These are phyloP conservation scores for Iberis pinnata DNA, from an alignment of 345 rosid species.

Conservation along the genomic window DNA sequence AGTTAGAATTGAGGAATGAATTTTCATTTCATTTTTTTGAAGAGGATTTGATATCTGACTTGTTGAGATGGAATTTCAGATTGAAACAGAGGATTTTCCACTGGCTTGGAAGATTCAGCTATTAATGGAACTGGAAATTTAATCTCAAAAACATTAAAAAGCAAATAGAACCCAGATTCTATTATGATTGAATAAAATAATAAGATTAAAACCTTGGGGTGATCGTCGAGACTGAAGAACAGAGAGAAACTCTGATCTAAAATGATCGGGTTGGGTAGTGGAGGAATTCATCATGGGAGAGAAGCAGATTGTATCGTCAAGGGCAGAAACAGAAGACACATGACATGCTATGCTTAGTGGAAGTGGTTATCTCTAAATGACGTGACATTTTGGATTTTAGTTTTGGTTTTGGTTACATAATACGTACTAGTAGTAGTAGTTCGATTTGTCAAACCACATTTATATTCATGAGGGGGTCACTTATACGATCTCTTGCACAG, in stretches of 20 bases:
- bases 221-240: slow-evolving; percentile 49
- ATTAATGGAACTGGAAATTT: slow-evolving; percentile 51
- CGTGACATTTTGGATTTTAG: no score
- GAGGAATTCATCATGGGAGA: slow-evolving; percentile 22
- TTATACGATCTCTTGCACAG: no score
- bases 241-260: slow-evolving; percentile 49
- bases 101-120: slow-evolving; percentile 51
- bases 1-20: not conserved
- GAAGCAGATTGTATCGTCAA: not conserved
- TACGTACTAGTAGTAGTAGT: no score
- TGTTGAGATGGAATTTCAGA: slow-evolving; percentile 40
- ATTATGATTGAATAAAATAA: no score
- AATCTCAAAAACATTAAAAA: no score
- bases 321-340: not conserved
- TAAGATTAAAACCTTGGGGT: slow-evolving; percentile 36
- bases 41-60: slow-evolving; percentile 31
- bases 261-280: slow-evolving; percentile 20
- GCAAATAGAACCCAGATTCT: not conserved
- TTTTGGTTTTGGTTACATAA: no score
- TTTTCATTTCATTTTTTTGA: no score
- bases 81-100: slow-evolving; percentile 51
- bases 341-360: no score
- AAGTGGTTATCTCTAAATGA: no score
- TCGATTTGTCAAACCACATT: no score
- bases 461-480: no score